These are phyloP conservation scores for Conoideocrella luteorostrata DNA, from an alignment of 2,329 filamentous ascomycete species.

Conservation along the genomic window DNA sequence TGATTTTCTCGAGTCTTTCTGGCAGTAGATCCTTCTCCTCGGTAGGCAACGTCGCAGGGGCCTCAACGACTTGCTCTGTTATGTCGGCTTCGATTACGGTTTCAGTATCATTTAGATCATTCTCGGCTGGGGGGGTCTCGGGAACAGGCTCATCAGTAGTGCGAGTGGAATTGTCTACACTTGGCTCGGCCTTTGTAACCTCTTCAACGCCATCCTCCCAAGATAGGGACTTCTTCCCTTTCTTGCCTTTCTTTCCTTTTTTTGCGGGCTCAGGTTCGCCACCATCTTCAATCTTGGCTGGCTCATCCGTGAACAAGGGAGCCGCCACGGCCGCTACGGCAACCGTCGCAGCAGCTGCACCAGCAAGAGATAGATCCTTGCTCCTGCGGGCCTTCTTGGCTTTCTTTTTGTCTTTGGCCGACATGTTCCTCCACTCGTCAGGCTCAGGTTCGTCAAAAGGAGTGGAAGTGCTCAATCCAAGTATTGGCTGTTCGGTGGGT, in stretches of 20 bases:
- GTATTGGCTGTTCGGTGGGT: constrained; percentile 7
- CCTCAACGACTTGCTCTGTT: background rate
- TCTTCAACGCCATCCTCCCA: constrained; percentile 1
- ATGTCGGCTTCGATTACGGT: background rate
- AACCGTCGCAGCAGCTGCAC: constrained; percentile 4
- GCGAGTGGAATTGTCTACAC: background rate
- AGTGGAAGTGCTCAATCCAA: constrained; percentile 3
- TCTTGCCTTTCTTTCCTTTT: constrained; percentile 15
- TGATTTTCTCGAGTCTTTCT: background rate
- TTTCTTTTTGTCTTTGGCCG: constrained; percentile 15
- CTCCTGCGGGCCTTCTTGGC: constrained; percentile 16
- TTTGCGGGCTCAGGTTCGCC: constrained; percentile 9
- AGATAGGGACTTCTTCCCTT: constrained; percentile 12
- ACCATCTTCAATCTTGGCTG: constrained; percentile 7
- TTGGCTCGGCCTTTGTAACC: background rate
- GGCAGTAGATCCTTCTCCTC: background rate
- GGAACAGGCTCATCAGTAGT: background rate
- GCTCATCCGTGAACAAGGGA: constrained; percentile 1
- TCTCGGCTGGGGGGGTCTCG: background rate
- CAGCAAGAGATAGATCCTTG: constrained; percentile 6
- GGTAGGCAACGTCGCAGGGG: background rate
- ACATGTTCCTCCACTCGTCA: constrained; percentile 11
- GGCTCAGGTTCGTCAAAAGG: constrained; percentile 11
- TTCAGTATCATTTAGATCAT: background rate
- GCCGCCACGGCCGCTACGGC: constrained; percentile 5